These are phyloP conservation scores for Trypanosomatidae sp. DNA, from an alignment of 208 protist species.

Conservation along the genomic window DNA sequence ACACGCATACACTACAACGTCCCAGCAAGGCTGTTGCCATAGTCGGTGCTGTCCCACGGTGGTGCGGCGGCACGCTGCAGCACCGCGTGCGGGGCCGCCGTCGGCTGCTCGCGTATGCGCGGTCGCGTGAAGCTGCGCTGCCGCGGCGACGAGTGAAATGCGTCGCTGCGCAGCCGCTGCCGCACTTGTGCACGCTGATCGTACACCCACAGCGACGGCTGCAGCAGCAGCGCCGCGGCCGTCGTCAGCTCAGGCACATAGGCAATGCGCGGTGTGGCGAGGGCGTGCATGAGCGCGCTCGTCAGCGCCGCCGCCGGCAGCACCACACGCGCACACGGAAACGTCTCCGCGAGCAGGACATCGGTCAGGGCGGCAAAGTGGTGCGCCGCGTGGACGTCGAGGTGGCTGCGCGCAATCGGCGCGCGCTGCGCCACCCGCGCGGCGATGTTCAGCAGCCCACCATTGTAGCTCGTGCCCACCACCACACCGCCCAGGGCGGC, in stretches of 20 bases:
- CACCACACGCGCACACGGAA: conserved; percentile 43
- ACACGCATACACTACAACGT: too few species aligned
- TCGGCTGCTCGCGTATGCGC: conserved; percentile 52
- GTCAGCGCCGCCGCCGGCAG: conserved; percentile 45
- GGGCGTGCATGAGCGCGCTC: conserved; percentile 35
- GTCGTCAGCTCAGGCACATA: conserved; percentile 61
- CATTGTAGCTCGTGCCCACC: conserved; percentile 51
- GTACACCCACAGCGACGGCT: conserved; percentile 49
- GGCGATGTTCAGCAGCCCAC: conserved; percentile 60
- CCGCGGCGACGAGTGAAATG: conserved; percentile 9
- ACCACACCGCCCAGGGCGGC: conserved; percentile 42
- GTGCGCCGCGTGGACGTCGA: conserved; percentile 48
- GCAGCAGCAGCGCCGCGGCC: conserved; percentile 42
- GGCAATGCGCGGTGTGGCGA: conserved; percentile 38
- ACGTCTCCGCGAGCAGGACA: conserved; percentile 51
- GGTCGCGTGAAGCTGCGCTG: conserved; percentile 43
- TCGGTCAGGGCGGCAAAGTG: conserved; percentile 79
- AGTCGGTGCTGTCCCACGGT: not conserved
- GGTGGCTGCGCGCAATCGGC: conserved; percentile 39
- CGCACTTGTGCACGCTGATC: conserved; percentile 7
- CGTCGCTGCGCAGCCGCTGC: conserved; percentile 4
- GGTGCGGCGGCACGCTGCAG: not conserved
- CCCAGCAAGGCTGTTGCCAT: conserved; percentile 2
- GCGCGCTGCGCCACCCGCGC: conserved; percentile 60
- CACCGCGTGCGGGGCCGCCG: conserved; percentile 31